Base-by-base conservation (phyloP, 257 asterid species). In the Schizonepeta tenuifolia region DNA sequence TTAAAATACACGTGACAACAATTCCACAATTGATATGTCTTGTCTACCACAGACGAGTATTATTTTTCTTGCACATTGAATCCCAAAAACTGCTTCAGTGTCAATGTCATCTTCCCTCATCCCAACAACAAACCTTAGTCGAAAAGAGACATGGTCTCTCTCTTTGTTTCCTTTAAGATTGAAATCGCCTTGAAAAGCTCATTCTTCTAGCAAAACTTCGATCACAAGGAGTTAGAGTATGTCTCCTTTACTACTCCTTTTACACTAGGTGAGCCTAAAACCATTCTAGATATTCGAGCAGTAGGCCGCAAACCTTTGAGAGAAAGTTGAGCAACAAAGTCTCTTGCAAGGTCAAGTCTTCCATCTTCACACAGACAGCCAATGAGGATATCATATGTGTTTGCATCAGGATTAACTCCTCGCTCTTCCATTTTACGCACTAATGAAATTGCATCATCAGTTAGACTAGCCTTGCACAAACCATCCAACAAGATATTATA, bases 221-320 rank as follows among this genome's bases (percentile, higher is more conserved):
- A 15, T 49, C 56, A n/a, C 11, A 49, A 1, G 6, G 7, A 40
- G 51, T 31, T 9, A 62, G 31, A 13, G 51, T 22, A 2, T 13
- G 56, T 38, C 69, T 21, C 55, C 54, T 38, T 10, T 1, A 5
- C 13, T 9, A n/a, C 10, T 35, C 49, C 50, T 38, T 74, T 65
- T 20, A 18, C 57, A 55, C 43, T 18, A 51, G 65, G 57, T 2
- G 35, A 54, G 21, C 55, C 53, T 9, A 49, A 49, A 24, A 73
- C 28, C 15, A 63, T 64, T 17, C 15, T 63, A 40, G 36, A 63
- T 22, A 17, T 62, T 9, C 14, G 24, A 49, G n/a, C 56, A 51
- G 41, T 36, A 5, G 54, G 77, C 24, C n/a, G 51, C 64, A 73
- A 63, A 49, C 77, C 70, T 60, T 31, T 61, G 33, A 63, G 44